Evolutionary conservation across 1,284 basidiomycete species (phyloP).

Genomic region (Tilletia indica): DNA sequence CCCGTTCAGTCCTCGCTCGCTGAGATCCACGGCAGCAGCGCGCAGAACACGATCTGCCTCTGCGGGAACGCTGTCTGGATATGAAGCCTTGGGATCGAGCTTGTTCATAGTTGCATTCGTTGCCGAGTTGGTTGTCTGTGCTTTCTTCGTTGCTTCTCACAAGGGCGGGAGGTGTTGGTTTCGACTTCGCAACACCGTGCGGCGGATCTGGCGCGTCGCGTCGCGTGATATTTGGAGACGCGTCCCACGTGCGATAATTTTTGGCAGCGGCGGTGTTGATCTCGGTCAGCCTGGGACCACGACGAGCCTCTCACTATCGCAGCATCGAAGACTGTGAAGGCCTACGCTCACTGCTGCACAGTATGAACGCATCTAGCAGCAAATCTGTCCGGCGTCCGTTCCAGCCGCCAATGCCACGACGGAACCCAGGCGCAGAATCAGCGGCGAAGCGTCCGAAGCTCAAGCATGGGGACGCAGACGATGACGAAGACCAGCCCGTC

Average conservation of each 20-base stretch:
- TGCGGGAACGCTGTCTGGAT: not conserved
- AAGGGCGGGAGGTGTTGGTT: not conserved
- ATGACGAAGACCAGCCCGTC: not conserved
- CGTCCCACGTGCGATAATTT: no score
- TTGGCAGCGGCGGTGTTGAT: not conserved
- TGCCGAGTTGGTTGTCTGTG: not conserved
- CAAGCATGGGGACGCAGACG: not conserved
- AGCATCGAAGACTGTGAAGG: no score
- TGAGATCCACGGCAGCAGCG: slow-evolving; percentile 1
- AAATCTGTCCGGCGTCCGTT: not conserved
- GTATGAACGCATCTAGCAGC: not conserved
- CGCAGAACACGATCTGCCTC: not conserved
- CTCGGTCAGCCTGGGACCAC: not conserved
- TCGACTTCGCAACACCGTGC: not conserved
- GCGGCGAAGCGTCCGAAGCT: slow-evolving; percentile 6
- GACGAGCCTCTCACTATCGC: no score
- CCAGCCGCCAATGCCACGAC: not conserved
- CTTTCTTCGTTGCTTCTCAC: not conserved
- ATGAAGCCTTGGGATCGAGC: not conserved
- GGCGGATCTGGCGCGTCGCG: not conserved
- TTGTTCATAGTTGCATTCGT: not conserved
- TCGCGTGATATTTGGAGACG: not conserved
- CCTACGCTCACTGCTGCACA: not conserved
- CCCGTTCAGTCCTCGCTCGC: slow-evolving; percentile 8
- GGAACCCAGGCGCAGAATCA: not conserved